Conservation (phyloP, 2,329 filamentous ascomycete genomes). For the Monosporascus sp. region DNA sequence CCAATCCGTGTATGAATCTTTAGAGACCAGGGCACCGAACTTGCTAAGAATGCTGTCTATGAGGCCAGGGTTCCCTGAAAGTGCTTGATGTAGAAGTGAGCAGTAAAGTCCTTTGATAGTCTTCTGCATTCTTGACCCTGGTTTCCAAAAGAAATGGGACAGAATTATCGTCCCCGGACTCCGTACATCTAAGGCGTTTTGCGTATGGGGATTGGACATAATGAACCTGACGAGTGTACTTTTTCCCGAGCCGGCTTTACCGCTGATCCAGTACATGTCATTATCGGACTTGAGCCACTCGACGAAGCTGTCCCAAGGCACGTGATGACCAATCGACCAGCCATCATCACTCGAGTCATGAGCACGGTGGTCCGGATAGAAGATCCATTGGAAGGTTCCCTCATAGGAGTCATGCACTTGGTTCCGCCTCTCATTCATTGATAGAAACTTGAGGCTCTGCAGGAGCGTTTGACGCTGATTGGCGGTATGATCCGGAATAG, state of each 20-base stretch:
- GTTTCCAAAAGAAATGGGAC: constrained; percentile 9
- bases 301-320: constrained; percentile 6
- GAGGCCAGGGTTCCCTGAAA: background rate
- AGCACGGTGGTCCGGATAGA: background rate
- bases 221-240: constrained; percentile 13
- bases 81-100: constrained; percentile 4
- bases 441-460: constrained; percentile 6
- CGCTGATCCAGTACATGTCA: constrained; percentile 11
- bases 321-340: background rate
- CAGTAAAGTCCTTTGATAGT: constrained; percentile 6
- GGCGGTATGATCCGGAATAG: too few relatives aligned
- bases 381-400: constrained; percentile 7
- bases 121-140: constrained; percentile 4
- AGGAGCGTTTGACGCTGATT: constrained; percentile 2
- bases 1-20: constrained; percentile 1
- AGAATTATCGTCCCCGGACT: background rate
- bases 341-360: background rate
- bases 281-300: constrained; percentile 9
- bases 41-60: background rate
- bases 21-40: background rate
- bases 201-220: background rate
- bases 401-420: constrained; percentile 3
- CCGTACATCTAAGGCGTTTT: background rate
- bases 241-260: constrained; percentile 13
- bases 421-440: constrained; percentile 11